These are phyloP conservation scores for Solanum dulcamara DNA, from an alignment of 257 asterid genomes.

Conservation along the genomic window DNA sequence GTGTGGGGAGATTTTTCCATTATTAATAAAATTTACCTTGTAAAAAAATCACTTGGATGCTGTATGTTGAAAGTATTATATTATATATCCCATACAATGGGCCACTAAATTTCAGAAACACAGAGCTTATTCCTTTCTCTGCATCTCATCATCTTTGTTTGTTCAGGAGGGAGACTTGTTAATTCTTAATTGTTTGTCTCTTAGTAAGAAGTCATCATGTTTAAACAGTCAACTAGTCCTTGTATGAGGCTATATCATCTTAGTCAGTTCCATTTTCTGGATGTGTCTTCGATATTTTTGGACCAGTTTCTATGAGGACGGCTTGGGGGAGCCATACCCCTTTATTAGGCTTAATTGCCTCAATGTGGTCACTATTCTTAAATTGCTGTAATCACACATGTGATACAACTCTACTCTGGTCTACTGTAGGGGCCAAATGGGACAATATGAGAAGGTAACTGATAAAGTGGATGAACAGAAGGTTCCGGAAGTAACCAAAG, in stretches of 20 bases:
- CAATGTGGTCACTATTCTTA: background rate
- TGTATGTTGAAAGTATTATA: background rate
- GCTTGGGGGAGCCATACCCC: background rate
- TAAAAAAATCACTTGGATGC: background rate
- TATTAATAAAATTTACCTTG: background rate
- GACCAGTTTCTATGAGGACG: background rate
- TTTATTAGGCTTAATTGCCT: background rate
- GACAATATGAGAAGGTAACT: constrained; percentile 34
- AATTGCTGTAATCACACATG: background rate
- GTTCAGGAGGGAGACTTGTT: background rate
- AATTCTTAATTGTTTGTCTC: background rate
- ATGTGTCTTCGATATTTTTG: background rate
- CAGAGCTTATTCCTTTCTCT: background rate
- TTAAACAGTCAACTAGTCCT: background rate
- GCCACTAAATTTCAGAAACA: background rate
- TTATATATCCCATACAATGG: background rate
- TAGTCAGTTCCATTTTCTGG: background rate
- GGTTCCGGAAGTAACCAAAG: constrained; percentile 33
- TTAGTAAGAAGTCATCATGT: background rate
- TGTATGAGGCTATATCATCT: background rate
- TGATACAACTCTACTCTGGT: background rate
- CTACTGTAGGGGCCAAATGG: constrained; percentile 83
- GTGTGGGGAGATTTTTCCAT: background rate
- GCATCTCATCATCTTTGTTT: background rate
- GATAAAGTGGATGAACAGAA: constrained; percentile 33